Evolutionary conservation across 2,329 filamentous ascomycete species (phyloP), one percentile per base, ranked within the genome.

Genomic region (Cephalotrichum gorgonifer): DNA sequence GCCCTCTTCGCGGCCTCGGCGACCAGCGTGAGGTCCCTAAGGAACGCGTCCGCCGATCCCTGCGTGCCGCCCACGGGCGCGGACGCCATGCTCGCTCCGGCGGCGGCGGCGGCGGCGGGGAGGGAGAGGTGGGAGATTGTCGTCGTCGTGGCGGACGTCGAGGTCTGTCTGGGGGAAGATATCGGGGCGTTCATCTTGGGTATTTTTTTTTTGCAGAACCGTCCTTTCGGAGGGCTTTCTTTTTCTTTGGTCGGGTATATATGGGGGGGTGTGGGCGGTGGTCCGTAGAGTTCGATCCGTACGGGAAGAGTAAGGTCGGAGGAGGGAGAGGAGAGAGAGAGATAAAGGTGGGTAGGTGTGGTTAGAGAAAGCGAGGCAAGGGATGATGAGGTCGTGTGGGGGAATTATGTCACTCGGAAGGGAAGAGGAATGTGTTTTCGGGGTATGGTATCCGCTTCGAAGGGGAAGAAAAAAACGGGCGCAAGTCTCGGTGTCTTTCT

Each of bases 1-100:
- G 91, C 91, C 39, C 90, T 76, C 68, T 95, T 95, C 41, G 89
- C 91, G 2, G 91, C 91, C 71, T 97, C 91, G 31, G 90, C 90
- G 39, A 96, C 78, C 27, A 96, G 78, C 51, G 79, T 91, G 60
- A 91, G 87, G 65, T 95, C 85, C 58, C 83, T 81, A 52, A 95
- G 75, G 61, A 89, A 89, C 26, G 67, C 55, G 48, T 79, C 76
- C 47, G 75, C 73, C n/a, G 53, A 53, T 6, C 38, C 22, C 33
- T 45, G 39, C 20, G 45, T 9, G n/a, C 39, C 41, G 55, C 58
- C 44, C 54, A 53, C 39, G 55, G 53, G 35, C 44, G 48, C 55
- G 45, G 55, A 47, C 33, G 57, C 35, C 35, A 22, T 39, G 6
- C 11, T 39, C n/a, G 35, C 17, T n/a, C 12, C 52, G 17, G 56